Base-by-base conservation (phyloP, 768 basidiomycete species). In the Russula olivacea region DNA sequence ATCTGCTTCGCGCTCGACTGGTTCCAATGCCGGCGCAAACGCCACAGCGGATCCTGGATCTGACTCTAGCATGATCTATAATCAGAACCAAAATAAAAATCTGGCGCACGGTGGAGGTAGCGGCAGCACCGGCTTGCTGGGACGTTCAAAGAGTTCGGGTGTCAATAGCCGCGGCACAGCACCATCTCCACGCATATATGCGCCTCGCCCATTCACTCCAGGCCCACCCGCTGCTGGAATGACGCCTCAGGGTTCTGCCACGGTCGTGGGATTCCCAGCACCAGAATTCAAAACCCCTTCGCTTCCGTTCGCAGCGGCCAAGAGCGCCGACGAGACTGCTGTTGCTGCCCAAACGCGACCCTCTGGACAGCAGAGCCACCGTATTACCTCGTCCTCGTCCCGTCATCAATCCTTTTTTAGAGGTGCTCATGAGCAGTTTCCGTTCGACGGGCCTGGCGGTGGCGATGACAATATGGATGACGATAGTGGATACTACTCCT, bases 401-500 rank as follows among this genome's bases (percentile, higher is more conserved):
- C 50, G 49, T 40, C 48, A 50, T 23, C 21, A 10, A 28, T 36
- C 61, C 11, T 59, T 55, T 53, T 60, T 56, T 19, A 49, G 63
- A 11, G 21, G 28, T 23, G 34, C 41, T 4, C 48, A 47, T 12
- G 45, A 47, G 1, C 45, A 34, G 17, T 52, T 59, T 43, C 41
- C 55, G 1, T 64, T 64, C 34, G 63, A 64, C 41, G 41, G 11
- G 3, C 9, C 10, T 47, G 21, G 45, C 17, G 14, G 14, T 15
- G 58, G 52, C 32, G 1, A 40, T 3, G 45, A 15, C 6, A 40
- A 52, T 14, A 34, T 59, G 4, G 59, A 64, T 6, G 66, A 66
- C 17, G 66, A 66, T 34, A 64, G 66, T 17, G 63, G 63, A 32
- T 64, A 66, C 38, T 65, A 57, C 56, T 65, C 64, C 21, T 51